phyloP scores from a whole-genome alignment of 192 early-diverging fungal genomes.

The Coemansia sp. region DNA sequence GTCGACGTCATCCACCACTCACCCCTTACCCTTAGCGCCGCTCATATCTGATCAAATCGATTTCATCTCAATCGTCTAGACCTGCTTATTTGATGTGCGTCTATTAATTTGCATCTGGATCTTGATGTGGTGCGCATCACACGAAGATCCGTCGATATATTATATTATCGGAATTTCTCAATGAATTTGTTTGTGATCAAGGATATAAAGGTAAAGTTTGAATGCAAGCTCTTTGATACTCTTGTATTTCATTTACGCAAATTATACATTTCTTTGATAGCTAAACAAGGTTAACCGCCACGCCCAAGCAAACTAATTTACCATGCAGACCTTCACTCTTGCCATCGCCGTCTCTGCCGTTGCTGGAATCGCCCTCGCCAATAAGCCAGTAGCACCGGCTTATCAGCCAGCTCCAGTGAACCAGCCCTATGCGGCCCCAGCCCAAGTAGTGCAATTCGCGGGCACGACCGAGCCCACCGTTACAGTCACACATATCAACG shows the following conservation, averaged over 20 bases:
- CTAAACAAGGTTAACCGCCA: neutral
- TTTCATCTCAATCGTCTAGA: neutral
- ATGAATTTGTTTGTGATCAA: neutral
- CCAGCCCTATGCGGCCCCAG: slow-evolving; percentile 7
- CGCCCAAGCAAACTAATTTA: slow-evolving; percentile 7
- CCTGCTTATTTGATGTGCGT: neutral
- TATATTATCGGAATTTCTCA: no score
- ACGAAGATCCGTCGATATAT: neutral
- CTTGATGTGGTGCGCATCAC: neutral
- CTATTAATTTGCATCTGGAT: neutral
- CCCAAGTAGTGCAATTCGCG: slow-evolving; percentile 45
- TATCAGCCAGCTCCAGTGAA: neutral
- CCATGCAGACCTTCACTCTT: slow-evolving; percentile 33
- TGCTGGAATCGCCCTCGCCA: slow-evolving; percentile 18
- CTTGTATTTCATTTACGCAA: neutral
- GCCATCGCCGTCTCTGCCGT: slow-evolving; percentile 29
- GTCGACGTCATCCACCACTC: neutral
- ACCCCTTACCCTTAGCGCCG: neutral
- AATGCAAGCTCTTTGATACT: neutral
- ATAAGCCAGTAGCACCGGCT: neutral
- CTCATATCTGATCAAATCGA: neutral
- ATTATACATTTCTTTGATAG: neutral
- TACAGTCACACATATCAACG: slow-evolving; percentile 38
- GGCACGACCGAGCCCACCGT: slow-evolving; percentile 34
- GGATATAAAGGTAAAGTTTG: neutral